Percentiles rank a stretch among this genome's conserved stretches.
Evolutionary conservation across 2,329 filamentous ascomycete species (phyloP).

Genomic region (Trichoderma oligosporum): DNA sequence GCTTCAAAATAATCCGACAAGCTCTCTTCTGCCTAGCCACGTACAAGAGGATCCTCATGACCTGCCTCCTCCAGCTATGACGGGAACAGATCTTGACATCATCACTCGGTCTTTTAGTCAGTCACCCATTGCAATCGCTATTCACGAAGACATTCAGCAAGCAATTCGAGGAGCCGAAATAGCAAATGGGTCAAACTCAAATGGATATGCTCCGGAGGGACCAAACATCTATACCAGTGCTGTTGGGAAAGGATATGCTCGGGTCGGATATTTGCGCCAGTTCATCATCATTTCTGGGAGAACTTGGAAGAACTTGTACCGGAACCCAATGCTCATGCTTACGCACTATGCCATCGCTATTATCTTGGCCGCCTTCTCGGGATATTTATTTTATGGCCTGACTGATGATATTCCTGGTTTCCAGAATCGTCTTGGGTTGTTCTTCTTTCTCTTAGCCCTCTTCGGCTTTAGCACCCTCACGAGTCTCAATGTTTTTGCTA

Average conservation of each 20-base stretch:
- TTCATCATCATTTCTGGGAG: constrained; percentile 85
- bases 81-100: constrained; percentile 74
- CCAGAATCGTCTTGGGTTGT: constrained; percentile 93
- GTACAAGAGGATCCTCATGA: constrained; percentile 67
- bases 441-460: constrained; percentile 93
- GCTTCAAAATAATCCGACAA: constrained; percentile 45
- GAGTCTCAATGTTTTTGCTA: constrained; percentile 86
- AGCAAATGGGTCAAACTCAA: constrained; percentile 62
- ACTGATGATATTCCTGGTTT: constrained; percentile 96
- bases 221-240: constrained; percentile 52
- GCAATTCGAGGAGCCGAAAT: constrained; percentile 61
- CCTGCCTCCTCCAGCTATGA: constrained; percentile 55
- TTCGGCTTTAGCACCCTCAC: constrained; percentile 97
- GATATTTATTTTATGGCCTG: constrained; percentile 92
- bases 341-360: constrained; percentile 98
- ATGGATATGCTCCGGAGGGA: constrained; percentile 46
- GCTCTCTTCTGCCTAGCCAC: constrained; percentile 50
- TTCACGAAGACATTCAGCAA: constrained; percentile 73
- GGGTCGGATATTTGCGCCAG: constrained; percentile 74
- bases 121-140: constrained; percentile 71
- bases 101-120: constrained; percentile 71
- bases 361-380: constrained; percentile 85
- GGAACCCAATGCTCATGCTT: constrained; percentile 96
- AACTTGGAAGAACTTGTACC: constrained; percentile 96
- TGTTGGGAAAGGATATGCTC: constrained; percentile 75